Evolutionary conservation across 169 alveolate species (phyloP).

Genomic region (Cryptosporidium sp.): DNA sequence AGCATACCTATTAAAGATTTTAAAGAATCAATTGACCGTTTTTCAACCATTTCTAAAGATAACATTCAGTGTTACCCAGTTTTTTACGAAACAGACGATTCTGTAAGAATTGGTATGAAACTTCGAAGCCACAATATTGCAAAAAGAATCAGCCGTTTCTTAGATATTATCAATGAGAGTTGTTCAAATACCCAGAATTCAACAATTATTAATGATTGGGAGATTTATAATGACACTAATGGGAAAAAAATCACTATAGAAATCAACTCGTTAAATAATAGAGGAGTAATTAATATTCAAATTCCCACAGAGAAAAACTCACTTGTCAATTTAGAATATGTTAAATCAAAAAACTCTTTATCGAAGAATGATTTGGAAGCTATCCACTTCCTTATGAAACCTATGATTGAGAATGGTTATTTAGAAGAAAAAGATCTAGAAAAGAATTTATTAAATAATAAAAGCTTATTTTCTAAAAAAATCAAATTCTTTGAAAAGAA

Average conservation of each 20-base stretch:
- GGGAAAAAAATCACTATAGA: constrained; percentile 45
- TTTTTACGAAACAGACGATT: background rate
- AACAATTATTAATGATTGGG: constrained; percentile 30
- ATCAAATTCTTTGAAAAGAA: background rate
- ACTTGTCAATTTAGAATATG: constrained; percentile 27
- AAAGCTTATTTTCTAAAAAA: background rate
- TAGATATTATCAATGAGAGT: constrained; percentile 30
- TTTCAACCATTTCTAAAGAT: background rate
- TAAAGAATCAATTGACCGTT: constrained; percentile 12
- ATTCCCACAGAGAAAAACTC: constrained; percentile 18
- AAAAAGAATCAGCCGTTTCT: background rate
- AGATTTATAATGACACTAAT: background rate
- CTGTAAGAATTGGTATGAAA: background rate
- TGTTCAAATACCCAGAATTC: background rate
- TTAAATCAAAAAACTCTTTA: constrained; percentile 4
- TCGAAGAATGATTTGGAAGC: constrained; percentile 25
- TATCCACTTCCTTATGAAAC: constrained; percentile 21
- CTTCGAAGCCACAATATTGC: background rate
- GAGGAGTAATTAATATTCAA: background rate
- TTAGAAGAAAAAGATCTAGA: background rate
- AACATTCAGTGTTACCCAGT: background rate
- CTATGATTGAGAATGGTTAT: background rate
- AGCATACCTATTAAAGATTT: background rate
- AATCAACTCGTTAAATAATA: background rate
- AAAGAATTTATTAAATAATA: background rate